Conservation (phyloP, 768 basidiomycete genomes). For the Tulasnella sp. region DNA sequence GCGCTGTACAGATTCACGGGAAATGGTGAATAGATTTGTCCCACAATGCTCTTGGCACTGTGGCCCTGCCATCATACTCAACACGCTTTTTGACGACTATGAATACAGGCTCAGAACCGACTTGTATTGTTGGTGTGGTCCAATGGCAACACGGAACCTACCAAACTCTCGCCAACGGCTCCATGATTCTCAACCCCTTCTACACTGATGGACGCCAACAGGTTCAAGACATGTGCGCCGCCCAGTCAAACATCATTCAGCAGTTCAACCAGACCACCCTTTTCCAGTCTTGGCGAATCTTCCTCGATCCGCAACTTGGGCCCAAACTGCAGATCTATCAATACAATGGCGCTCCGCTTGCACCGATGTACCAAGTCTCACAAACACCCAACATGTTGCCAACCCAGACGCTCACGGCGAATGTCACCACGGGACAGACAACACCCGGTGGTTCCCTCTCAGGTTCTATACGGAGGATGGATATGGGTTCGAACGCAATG, state of each 20-base stretch:
- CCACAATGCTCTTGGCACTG: not conserved
- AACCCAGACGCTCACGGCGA: conserved; percentile 42
- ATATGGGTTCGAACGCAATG: no score
- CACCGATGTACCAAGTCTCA: conserved; percentile 59
- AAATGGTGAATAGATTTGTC: conserved; percentile 53
- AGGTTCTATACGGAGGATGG: not conserved
- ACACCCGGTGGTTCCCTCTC: not conserved
- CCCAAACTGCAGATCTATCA: conserved; percentile 66
- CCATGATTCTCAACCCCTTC: conserved; percentile 60
- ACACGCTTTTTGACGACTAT: not conserved
- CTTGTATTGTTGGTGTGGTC: conserved; percentile 81
- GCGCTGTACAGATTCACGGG: conserved; percentile 79
- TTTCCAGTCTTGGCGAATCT: conserved; percentile 58
- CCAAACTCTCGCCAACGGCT: conserved; percentile 58
- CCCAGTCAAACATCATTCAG: conserved; percentile 78
- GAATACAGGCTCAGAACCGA: conserved; percentile 57
- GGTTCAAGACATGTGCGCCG: conserved; percentile 87
- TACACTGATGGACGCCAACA: conserved; percentile 81
- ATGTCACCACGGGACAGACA: conserved; percentile 12
- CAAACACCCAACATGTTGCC: conserved; percentile 79
- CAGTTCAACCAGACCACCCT: conserved; percentile 67
- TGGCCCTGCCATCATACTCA: not conserved
- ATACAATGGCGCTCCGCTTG: conserved; percentile 64
- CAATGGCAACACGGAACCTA: conserved; percentile 86
- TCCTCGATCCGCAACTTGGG: conserved; percentile 47